phyloP scores from a whole-genome alignment of 2,329 filamentous ascomycete genomes.

The Aureobasidium sp. region DNA sequence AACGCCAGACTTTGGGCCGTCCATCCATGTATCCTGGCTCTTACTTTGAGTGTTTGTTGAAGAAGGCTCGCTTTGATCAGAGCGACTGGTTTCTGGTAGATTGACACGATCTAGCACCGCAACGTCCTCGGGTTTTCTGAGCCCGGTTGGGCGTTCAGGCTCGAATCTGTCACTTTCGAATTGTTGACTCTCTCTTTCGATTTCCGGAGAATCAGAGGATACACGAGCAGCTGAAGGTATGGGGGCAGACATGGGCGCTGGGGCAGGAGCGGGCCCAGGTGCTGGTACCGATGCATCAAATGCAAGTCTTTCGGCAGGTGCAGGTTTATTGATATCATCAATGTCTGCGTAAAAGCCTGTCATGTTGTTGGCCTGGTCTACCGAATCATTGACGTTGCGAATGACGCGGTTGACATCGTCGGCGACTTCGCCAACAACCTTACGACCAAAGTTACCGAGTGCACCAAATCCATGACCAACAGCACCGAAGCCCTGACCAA shows the following conservation, averaged over 20 bases:
- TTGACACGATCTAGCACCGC: not conserved
- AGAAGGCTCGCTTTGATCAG: constrained; percentile 1
- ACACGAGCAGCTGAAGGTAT: not conserved
- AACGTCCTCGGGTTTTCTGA: constrained; percentile 7
- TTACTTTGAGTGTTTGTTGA: not conserved
- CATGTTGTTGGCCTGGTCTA: constrained; percentile 18
- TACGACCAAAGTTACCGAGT: constrained; percentile 43
- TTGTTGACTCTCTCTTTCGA: not conserved
- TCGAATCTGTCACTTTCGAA: not conserved
- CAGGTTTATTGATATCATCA: not conserved
- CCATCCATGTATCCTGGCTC: not conserved
- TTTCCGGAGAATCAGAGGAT: not conserved
- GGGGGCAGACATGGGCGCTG: constrained; percentile 2
- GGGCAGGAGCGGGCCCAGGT: not conserved
- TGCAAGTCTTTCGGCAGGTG: constrained; percentile 2
- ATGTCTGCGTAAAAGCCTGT: constrained; percentile 15
- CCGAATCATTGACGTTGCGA: constrained; percentile 27
- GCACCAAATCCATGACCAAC: constrained; percentile 43
- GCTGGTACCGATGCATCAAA: not conserved
- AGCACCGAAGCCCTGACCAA: constrained; percentile 34
- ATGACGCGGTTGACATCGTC: constrained; percentile 39
- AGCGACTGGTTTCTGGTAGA: not conserved
- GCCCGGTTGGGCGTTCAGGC: not conserved
- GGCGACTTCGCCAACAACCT: constrained; percentile 30
- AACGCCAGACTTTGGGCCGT: not conserved